Evolutionary conservation across 2,329 filamentous ascomycete genomes (phyloP).

Genomic region (Colletotrichum australisinense): DNA sequence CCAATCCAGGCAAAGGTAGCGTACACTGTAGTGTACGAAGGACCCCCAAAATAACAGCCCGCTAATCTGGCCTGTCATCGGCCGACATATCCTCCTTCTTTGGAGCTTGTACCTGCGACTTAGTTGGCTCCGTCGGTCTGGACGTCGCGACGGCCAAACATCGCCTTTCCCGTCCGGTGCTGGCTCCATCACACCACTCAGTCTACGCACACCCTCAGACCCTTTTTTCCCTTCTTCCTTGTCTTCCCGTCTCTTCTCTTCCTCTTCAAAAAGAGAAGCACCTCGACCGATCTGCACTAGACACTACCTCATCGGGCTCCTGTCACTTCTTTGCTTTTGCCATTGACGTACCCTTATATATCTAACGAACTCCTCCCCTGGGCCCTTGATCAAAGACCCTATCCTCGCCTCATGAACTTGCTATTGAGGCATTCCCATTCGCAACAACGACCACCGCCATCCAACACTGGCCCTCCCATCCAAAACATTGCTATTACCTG

Average conservation of each 20-base stretch:
- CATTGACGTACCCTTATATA: slow-evolving; percentile 29
- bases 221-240: slow-evolving; percentile 27
- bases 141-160: slow-evolving; percentile 18
- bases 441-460: slow-evolving; percentile 6
- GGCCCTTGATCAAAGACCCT: slow-evolving; percentile 20
- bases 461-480: slow-evolving; percentile 42
- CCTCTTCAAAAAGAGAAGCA: slow-evolving; percentile 25
- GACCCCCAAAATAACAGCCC: slow-evolving; percentile 14
- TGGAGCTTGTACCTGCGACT: slow-evolving; percentile 27
- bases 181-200: slow-evolving; percentile 33
- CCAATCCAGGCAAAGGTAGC: not conserved
- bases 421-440: slow-evolving; percentile 50
- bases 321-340: slow-evolving; percentile 14
- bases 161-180: slow-evolving; percentile 22
- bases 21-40: not conserved
- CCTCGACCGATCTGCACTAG: slow-evolving; percentile 19
- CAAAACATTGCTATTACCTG: slow-evolving; percentile 19
- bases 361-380: slow-evolving; percentile 25
- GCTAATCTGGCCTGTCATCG: slow-evolving; percentile 29
- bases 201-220: slow-evolving; percentile 8
- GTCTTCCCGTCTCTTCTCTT: slow-evolving; percentile 33
- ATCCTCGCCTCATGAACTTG: slow-evolving; percentile 49
- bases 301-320: slow-evolving; percentile 28
- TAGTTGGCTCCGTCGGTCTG: not conserved
- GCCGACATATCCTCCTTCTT: not conserved